Evolutionary conservation across 176 grass and related monocot genomes (phyloP), one percentile per base, ranked within the genome.

Genomic region (Musa acuminata): DNA sequence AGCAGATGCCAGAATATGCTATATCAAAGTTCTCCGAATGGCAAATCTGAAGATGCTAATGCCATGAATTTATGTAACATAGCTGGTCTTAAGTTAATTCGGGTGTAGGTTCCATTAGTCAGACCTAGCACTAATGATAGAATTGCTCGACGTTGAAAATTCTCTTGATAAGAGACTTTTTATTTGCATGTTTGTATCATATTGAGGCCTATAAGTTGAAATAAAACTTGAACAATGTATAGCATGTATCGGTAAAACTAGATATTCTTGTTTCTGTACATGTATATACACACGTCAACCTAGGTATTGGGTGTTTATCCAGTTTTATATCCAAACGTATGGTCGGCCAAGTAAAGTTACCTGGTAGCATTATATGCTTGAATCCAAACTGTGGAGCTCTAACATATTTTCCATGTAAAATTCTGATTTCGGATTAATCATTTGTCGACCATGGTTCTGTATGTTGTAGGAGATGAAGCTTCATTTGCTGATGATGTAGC

Each of bases 401-500:
- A 27, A 27, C n/a, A 7, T 62, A 23, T 48, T 58, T 13, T 6
- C n/a, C 11, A 12, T 60, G 12, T 8, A 21, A 22, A 50, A 11
- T 63, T 63, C 57, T 22, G 3, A 24, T 51, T 9, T 65, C 17
- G 3, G 48, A 51, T 66, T 49, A 48, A 11, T 22, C 69, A 51
- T 71, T 70, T 49, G 11, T 9, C 74, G 13, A 69, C 64, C 59
- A 83, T 58, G 35, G 53, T 9, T n/a, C 53, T 35, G 26, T 24
- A 58, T 74, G 75, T 59, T 53, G 52, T 53, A 97, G 90, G 81
- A 24, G 93, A 97, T 35, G 76, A 65, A 64, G 67, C 69, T 13
- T 81, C 87, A 6, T 77, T 91, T 3, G 80, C 95, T 1, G 88
- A 98, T 82, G 95, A 98, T 16, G 95, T 98, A 53, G 86, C 88